phyloP scores from a whole-genome alignment of 352 stramenopile genomes.

The Phytophthora sojae region DNA sequence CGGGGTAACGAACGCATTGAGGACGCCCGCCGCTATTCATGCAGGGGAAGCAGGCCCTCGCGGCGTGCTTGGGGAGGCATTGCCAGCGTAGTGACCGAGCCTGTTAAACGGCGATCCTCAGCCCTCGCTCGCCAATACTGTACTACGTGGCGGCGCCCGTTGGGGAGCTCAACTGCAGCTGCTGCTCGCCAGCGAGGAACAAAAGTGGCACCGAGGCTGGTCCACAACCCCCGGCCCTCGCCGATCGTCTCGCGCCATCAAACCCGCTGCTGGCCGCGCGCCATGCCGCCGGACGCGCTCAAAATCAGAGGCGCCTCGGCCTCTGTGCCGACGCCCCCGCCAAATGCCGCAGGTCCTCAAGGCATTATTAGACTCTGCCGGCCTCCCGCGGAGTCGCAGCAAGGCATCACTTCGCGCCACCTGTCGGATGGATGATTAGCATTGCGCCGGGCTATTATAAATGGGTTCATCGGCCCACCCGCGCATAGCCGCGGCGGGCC shows the following conservation, averaged over 20 bases:
- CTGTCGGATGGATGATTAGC: constrained; percentile 13
- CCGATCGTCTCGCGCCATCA: constrained; percentile 3
- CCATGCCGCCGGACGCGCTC: constrained; percentile 17
- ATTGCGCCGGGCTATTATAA: constrained; percentile 26
- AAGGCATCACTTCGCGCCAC: constrained; percentile 10
- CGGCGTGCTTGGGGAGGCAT: not conserved
- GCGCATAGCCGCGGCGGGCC: constrained; percentile 6
- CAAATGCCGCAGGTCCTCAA: not conserved
- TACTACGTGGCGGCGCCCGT: constrained; percentile 8
- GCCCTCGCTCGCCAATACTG: not conserved
- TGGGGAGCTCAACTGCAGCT: constrained; percentile 31
- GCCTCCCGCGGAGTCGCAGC: too few species aligned
- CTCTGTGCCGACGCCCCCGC: not conserved
- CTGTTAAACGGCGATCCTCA: not conserved
- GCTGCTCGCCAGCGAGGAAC: constrained; percentile 25
- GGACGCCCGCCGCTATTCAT: not conserved
- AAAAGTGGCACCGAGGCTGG: constrained; percentile 21
- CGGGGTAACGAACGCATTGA: not conserved
- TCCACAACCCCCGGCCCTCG: not conserved
- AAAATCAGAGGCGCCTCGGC: not conserved
- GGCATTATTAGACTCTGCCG: not conserved
- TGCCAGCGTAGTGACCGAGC: not conserved
- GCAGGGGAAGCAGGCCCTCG: not conserved
- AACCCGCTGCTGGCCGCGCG: constrained; percentile 14
- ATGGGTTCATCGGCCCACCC: constrained; percentile 34